phyloP scores from a whole-genome alignment of 2,329 filamentous ascomycete genomes.

The Helicocarpus griseus region DNA sequence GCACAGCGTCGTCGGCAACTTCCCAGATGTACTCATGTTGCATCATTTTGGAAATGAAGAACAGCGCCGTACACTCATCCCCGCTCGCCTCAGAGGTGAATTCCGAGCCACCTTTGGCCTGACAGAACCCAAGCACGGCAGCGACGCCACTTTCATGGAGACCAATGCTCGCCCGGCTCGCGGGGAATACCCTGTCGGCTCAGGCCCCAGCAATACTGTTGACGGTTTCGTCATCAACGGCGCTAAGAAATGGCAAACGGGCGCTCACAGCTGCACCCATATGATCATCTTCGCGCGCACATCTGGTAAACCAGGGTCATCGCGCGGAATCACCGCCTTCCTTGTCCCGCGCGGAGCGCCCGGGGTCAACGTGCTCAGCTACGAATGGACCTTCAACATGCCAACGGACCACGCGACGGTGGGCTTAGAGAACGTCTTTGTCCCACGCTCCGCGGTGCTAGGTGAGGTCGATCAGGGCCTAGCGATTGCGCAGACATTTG shows the following conservation, averaged over 20 bases:
- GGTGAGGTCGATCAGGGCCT: constrained; percentile 46
- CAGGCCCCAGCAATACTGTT: constrained; percentile 22
- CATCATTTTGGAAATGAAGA: constrained; percentile 48
- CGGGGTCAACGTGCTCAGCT: constrained; percentile 47
- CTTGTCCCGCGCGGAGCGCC: constrained; percentile 45
- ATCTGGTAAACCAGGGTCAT: constrained; percentile 42
- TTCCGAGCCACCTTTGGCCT: constrained; percentile 52
- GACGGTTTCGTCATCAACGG: constrained; percentile 44
- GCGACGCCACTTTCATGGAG: constrained; percentile 54
- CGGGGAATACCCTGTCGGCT: constrained; percentile 29
- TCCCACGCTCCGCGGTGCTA: constrained; percentile 44
- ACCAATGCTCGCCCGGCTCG: constrained; percentile 41
- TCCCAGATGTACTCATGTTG: constrained; percentile 54
- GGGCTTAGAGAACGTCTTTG: constrained; percentile 46
- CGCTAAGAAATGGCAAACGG: constrained; percentile 57
- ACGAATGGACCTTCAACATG: constrained; percentile 59
- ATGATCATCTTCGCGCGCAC: constrained; percentile 54
- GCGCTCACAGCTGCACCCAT: constrained; percentile 53
- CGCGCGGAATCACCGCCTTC: constrained; percentile 52
- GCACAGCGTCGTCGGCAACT: constrained; percentile 53
- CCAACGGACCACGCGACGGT: constrained; percentile 56
- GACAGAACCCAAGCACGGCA: constrained; percentile 53
- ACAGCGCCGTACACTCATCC: constrained; percentile 47
- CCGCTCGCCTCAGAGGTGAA: constrained; percentile 42
- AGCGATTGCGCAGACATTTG: constrained; percentile 54